phyloP scores from a whole-genome alignment of 441 rosid genomes.

The Jatropha multifida region DNA sequence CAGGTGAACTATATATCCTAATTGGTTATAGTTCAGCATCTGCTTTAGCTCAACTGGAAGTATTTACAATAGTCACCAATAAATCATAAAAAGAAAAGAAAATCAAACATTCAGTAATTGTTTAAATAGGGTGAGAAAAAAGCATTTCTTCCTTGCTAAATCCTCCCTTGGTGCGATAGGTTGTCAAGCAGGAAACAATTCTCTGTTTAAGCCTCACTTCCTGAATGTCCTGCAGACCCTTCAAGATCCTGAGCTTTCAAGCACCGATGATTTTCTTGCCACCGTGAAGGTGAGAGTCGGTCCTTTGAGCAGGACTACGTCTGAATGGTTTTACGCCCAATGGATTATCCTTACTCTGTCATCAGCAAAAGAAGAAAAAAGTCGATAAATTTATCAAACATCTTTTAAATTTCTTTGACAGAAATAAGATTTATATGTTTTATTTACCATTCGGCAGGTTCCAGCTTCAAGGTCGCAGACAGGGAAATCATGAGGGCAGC shows the following conservation, averaged over 20 bases:
- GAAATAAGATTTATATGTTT: too few species aligned
- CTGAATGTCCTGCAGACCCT: not conserved
- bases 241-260: not conserved
- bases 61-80: constrained; percentile 12
- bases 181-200: not conserved
- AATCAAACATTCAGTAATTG: not conserved
- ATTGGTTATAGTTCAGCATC: not conserved
- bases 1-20: not conserved
- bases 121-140: not conserved
- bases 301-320: constrained; percentile 55
- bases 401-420: not conserved
- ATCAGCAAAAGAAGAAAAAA: not conserved
- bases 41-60: not conserved
- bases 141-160: not conserved
- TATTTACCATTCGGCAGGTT: constrained; percentile 62
- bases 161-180: not conserved
- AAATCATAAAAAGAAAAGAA: not conserved
- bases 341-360: constrained; percentile 87
- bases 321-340: constrained; percentile 56
- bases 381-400: not conserved
- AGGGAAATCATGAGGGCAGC: constrained; percentile 90
- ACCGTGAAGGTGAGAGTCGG: constrained; percentile 17
- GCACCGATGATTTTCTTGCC: not conserved
- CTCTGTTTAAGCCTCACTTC: not conserved
- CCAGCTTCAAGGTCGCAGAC: constrained; percentile 60